Base-by-base conservation (phyloP, 768 basidiomycete genomes). In the Phallus indusiatus region DNA sequence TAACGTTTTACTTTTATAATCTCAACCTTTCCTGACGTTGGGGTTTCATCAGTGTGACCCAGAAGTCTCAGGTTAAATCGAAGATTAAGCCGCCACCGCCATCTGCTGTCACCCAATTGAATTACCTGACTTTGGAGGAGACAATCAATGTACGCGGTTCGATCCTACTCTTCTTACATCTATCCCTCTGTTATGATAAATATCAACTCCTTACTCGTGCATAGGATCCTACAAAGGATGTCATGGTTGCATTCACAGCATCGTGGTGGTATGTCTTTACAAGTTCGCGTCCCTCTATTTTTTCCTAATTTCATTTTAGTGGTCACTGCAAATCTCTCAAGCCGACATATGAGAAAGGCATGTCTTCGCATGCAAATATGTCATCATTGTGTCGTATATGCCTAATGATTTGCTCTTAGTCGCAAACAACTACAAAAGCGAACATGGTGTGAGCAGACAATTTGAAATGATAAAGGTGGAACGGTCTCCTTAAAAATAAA, bases 251-350 rank as follows among this genome's bases (percentile, higher is more conserved):
- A 0, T 91, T 88, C 75, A 91, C 86, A 61, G 88, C 80, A 69
- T 53, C 57, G n/a, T 59, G 57, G 81, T 69, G 52, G 55, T 60
- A 17, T 24, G 28, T 59, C 37, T 54, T 42, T 42, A 2, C 42
- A 2, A 4, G 0, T 51, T 36, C 47, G n/a, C 9, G 12, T n/a
- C 17, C 42, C n/a, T 51, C 5, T 18, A n/a, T 3, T 12, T 59
- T 12, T 6, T 51, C 34, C 18, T 24, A 53, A 52, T n/a, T 14
- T 17, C n/a, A 5, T 56, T 36, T 14, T 22, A 59, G 94, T 64
- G 92, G 93, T 33, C 94, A 98, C 77, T 97, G 95, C 81, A 97
- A 97, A 76, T 79, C 61, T 63, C 70, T 96, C 71, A 94, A 94
- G 72, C 93, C 94, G 18, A 77, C 78, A 34, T 94, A 88, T 67